Base-by-base conservation (phyloP, 2,329 filamentous ascomycete genomes). In the Cordyceps pruinosa region DNA sequence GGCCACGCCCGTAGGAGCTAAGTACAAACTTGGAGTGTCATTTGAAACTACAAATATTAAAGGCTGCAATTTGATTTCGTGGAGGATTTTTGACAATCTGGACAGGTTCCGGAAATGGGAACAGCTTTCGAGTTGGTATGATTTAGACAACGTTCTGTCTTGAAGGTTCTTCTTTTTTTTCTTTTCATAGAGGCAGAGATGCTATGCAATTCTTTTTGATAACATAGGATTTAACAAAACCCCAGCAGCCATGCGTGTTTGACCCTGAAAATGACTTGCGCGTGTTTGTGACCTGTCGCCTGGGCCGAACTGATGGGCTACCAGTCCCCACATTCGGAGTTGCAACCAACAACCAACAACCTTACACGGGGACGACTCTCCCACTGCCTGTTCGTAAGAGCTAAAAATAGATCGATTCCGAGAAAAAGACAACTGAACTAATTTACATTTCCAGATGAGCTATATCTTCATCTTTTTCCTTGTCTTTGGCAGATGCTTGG, bases 51-150 rank as follows among this genome's bases (percentile, higher is more conserved):
- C 63, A 63, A 61, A 57, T 48, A 52, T 25, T 57, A 25, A 60
- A 58, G 48, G 57, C 52, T 59, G 57, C 52, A 30, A 59, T 59
- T 59, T 59, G 47, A 51, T 59, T 59, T 58, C 23, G 56, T 58
- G 50, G 53, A 21, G 58, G 51, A 58, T 56, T 60, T 63, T 68
- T 62, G 61, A 60, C 55, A 34, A 59, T 68, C 68, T 70, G 70
- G 72, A 68, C 71, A 61, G 71, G 72, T 58, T 69, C 71, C 70
- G 63, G 70, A 65, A 65, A 46, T 54, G 58, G 58, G 59, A 57
- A 60, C 57, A 59, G 61, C 58, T 58, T 63, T 65, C 58, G 63
- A 62, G 63, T 64, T 56, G 66, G 64, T 64, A 67, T 69, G 65
- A 65, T 68, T 70, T 56, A 65, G 59, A 65, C 63, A 65, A 69